Conservation (phyloP, 2,329 filamentous ascomycete genomes). For the Fusarium coffeatum region DNA sequence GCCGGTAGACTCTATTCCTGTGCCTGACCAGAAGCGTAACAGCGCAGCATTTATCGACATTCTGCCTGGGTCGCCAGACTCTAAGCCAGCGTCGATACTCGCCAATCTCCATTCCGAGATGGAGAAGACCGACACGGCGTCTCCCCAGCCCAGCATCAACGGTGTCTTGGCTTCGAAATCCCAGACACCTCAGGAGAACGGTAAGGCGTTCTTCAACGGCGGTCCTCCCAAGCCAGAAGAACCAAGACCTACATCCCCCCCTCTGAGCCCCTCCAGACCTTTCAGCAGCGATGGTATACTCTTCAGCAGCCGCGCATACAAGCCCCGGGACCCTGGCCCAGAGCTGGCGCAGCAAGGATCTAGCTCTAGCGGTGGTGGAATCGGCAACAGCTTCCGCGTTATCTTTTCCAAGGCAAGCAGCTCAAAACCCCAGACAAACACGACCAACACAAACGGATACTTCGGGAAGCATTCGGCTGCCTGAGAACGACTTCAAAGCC, state of each 20-base stretch:
- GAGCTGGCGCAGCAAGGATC: background rate
- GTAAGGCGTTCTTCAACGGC: background rate
- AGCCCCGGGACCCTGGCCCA: background rate
- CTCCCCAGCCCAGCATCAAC: background rate
- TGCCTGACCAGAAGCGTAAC: background rate
- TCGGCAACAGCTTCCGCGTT: background rate
- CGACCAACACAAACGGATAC: background rate
- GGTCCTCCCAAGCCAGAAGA: background rate
- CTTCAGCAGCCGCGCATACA: background rate
- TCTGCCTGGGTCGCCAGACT: background rate
- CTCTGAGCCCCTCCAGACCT: background rate
- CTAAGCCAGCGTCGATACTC: background rate
- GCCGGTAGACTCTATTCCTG: background rate
- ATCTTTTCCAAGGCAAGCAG: background rate
- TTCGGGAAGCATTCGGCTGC: background rate
- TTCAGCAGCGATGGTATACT: background rate
- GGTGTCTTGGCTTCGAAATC: background rate
- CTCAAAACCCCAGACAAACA: background rate
- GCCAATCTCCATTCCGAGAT: background rate
- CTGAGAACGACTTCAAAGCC: background rate
- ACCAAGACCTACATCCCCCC: background rate
- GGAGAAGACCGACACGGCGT: background rate
- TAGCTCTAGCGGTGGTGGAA: background rate
- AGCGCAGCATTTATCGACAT: background rate
- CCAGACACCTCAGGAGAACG: background rate